phyloP scores from a whole-genome alignment of 2,329 filamentous ascomycete genomes.

The Fusarium burgessii region DNA sequence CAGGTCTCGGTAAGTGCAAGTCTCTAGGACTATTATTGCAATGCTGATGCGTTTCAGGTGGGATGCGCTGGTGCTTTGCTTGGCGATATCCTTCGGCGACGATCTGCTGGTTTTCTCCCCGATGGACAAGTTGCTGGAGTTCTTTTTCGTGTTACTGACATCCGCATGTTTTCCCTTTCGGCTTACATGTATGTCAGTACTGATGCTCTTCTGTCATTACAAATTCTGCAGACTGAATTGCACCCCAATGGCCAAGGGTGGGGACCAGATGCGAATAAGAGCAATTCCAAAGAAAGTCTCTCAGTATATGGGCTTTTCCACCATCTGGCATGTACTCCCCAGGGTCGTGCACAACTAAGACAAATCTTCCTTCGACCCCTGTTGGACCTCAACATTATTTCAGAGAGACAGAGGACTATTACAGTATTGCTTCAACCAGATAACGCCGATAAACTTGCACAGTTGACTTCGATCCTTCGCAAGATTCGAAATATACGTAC shows the following conservation, averaged over 20 bases:
- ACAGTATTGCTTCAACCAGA: conserved; percentile 73
- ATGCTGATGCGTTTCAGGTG: conserved; percentile 59
- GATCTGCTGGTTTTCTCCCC: conserved; percentile 70
- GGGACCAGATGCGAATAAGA: conserved; percentile 59
- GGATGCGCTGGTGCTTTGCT: conserved; percentile 90
- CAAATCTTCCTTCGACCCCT: conserved; percentile 86
- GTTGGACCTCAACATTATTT: conserved; percentile 74
- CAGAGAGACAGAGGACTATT: conserved; percentile 78
- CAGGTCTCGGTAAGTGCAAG: conserved; percentile 67
- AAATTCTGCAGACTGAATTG: conserved; percentile 84
- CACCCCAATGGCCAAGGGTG: conserved; percentile 86
- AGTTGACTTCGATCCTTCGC: conserved; percentile 71
- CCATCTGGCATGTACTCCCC: conserved; percentile 78
- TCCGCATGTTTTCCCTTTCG: conserved; percentile 81
- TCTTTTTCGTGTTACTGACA: conserved; percentile 67
- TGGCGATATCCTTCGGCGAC: conserved; percentile 76
- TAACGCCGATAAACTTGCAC: conserved; percentile 68
- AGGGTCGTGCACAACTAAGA: conserved; percentile 80
- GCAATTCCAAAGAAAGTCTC: conserved; percentile 80
- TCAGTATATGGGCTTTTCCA: conserved; percentile 89
- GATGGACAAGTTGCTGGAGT: conserved; percentile 65
- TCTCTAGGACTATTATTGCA: not conserved
- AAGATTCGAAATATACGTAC: conserved; percentile 81
- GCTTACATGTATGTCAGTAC: conserved; percentile 80
- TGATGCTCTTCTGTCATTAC: conserved; percentile 84